Conservation (phyloP, 2,329 filamentous ascomycete genomes). For the Fusarium sp. region DNA sequence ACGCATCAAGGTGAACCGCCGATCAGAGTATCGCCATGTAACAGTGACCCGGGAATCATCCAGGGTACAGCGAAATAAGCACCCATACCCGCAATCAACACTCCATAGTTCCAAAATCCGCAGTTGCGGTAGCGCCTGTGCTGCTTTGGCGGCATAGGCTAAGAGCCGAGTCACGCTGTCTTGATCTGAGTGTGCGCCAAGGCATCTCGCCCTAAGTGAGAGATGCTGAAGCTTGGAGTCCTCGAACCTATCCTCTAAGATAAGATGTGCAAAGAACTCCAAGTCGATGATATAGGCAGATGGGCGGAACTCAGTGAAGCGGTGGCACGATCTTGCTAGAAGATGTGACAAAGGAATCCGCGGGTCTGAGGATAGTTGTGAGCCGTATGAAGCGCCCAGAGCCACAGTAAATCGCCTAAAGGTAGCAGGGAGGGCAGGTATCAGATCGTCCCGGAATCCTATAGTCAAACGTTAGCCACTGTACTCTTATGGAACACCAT, state of each 20-base stretch:
- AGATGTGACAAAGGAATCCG: constrained; percentile 1
- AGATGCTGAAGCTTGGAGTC: constrained; percentile 15
- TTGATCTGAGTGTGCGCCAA: background rate
- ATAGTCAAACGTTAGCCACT: constrained; percentile 1
- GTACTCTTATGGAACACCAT: background rate
- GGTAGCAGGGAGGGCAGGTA: constrained; percentile 13
- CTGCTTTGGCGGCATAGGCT: background rate
- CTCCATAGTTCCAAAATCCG: constrained; percentile 24
- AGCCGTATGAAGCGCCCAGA: too few relatives aligned
- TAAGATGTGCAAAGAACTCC: background rate
- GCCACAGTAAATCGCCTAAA: background rate
- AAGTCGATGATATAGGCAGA: fast-evolving
- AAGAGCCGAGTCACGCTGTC: background rate
- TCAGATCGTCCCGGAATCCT: constrained; percentile 15
- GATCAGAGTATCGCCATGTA: constrained; percentile 13
- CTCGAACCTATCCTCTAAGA: background rate
- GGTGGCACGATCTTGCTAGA: constrained; percentile 9
- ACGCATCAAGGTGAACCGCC: background rate
- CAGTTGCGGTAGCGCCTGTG: constrained; percentile 7
- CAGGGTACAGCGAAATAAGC: constrained; percentile 21
- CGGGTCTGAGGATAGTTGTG: too few relatives aligned
- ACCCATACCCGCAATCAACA: background rate
- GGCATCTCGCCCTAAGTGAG: background rate
- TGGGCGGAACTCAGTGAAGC: constrained; percentile 8
- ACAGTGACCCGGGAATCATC: constrained; percentile 3